phyloP scores from a whole-genome alignment of 2,329 filamentous ascomycete species.

The Colletotrichum nymphaeae region DNA sequence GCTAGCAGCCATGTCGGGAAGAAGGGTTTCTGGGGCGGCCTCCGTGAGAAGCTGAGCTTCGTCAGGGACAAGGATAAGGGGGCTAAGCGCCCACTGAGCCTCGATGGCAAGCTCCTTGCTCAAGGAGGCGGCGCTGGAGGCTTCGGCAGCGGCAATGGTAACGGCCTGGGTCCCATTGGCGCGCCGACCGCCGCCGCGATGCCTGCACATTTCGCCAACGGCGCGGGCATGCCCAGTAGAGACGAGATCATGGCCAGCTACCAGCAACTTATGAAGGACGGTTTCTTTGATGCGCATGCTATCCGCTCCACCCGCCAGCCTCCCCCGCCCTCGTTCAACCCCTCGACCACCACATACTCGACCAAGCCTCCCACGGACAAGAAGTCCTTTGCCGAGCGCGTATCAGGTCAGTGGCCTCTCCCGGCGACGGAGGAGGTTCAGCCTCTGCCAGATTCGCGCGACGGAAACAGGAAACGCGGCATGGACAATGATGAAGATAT shows the following conservation, averaged over 20 bases:
- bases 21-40: conserved; percentile 46
- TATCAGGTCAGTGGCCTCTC: conserved; percentile 39
- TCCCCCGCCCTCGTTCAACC: conserved; percentile 37
- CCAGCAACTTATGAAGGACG: conserved; percentile 65
- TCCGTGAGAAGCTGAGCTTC: conserved; percentile 41
- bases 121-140: conserved; percentile 22
- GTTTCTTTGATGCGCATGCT: conserved; percentile 69
- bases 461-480: conserved; percentile 64
- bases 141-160: background rate
- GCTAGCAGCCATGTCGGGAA: conserved; percentile 30
- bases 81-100: conserved; percentile 37
- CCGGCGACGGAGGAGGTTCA: conserved; percentile 30
- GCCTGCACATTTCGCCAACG: conserved; percentile 11
- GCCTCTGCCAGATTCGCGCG: conserved; percentile 43
- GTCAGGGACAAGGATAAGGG: conserved; percentile 36
- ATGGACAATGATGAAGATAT: conserved; percentile 48
- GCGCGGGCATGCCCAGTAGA: conserved; percentile 47
- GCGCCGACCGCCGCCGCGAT: conserved; percentile 6
- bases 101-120: conserved; percentile 35
- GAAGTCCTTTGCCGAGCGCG: conserved; percentile 32
- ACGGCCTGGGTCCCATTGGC: background rate
- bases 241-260: conserved; percentile 69
- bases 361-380: conserved; percentile 29
- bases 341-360: conserved; percentile 28
- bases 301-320: conserved; percentile 67